Evolutionary conservation across 2,329 filamentous ascomycete genomes (phyloP), one percentile per base, ranked within the genome.

Genomic region (Aspergillus fijiensis): DNA sequence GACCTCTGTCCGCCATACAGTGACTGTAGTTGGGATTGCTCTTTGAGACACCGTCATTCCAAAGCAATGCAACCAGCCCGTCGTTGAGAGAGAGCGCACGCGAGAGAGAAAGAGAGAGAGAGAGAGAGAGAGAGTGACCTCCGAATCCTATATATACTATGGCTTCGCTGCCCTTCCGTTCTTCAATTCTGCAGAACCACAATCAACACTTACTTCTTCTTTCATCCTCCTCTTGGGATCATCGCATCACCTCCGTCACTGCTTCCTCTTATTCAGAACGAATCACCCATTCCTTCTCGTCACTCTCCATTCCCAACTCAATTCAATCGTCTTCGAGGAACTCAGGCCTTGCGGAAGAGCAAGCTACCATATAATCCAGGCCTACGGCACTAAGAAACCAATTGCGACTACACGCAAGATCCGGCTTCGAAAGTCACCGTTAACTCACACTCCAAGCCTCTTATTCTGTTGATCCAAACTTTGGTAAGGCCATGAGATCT

Each of bases 71-170:
- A 58, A 56, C 61, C 62, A 60, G 57, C 55, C 51, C 45, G 45
- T 58, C 56, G 51, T 60, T 59, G 21, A 55, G 59, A 58, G 58
- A 45, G 7, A 29, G 27, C 27, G 27, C 27, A 29, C 7, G 27
- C 27, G 27, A 29, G 27, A 29, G 27, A 29, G 27, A 23, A 7
- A 29, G 27, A 23, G 23, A 23, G 23, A 42, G 35, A 55, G 59
- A 57, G 59, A 33, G 31, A 33, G 31, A 33, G 31, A 9, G 11
- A 33, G 53, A 57, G 52, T 54, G 51, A 31, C 35, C 39, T 60
- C 51, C 33, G 59, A 25, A 51, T 63, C 65, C 65, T 68, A 65
- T 68, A 68, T 64, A 67, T 60, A 54, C 60, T 62, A 67, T 66
- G 63, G 65, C 60, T 58, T 52, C 59, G 60, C 55, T 51, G 57